Evolutionary conservation across 73 alveolate species (phyloP), one percentile per base, ranked within the genome.

Genomic region (Tetrahymena malaccensis): DNA sequence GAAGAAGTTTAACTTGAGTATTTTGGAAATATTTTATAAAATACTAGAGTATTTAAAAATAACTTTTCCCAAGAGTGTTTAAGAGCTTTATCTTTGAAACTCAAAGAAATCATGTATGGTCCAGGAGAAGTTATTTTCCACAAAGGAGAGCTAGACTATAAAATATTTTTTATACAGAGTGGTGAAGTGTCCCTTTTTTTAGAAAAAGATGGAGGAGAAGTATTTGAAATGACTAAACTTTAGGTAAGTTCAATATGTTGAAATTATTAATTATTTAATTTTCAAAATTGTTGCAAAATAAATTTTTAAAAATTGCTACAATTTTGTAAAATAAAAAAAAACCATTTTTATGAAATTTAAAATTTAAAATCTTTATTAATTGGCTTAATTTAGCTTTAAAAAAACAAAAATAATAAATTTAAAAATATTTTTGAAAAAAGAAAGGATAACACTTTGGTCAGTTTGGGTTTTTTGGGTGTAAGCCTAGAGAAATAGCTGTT

Each of bases 381-480:
- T n/a, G n/a, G n/a, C n/a, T n/a, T n/a, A n/a, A n/a, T n/a, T n/a
- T n/a, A n/a, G n/a, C n/a, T n/a, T n/a, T n/a, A n/a, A n/a, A n/a
- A n/a, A n/a, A n/a, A n/a, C n/a, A n/a, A n/a, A n/a, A n/a, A n/a
- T n/a, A 37, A 37, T 37, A 37, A 37, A 37, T 37, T 37, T 37
- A 37, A 95, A 98, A 34, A 96, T 95, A 55, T 93, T 97, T 5
- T 93, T 94, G 27, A 98, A 95, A 25, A 94, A 97, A 27, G 96
- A 96, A 56, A 94, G 96, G 96, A 97, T 96, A 58, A 96, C 96
- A 31, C 37, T 98, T 98, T 95, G 99, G 99, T 31, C 98, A 98
- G 85, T 96, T 98, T n/a, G 99, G 99, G 34, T 98, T 98, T 94
- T 98, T 97, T 94, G 94, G 98, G 17, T 97, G 97, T 43, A 97